Evolutionary conservation across 2,329 filamentous ascomycete species (phyloP).

Genomic region (Monosporascus sp.): DNA sequence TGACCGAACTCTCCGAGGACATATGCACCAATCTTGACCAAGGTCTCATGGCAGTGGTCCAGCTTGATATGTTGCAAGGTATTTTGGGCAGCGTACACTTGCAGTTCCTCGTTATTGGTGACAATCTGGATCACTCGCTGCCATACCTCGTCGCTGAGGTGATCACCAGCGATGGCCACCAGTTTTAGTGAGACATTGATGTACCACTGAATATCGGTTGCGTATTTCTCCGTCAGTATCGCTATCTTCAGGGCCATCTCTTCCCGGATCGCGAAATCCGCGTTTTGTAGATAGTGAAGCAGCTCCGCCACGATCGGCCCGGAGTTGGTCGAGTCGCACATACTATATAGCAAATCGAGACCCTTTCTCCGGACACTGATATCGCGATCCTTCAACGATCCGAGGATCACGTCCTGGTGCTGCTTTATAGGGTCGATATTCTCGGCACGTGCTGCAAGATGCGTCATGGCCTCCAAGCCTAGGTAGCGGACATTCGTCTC

Average conservation of each 20-base stretch:
- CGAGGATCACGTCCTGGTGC: conserved; percentile 93
- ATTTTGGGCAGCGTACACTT: conserved; percentile 92
- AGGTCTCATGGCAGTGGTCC: conserved; percentile 90
- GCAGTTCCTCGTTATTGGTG: conserved; percentile 97
- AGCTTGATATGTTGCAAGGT: conserved; percentile 88
- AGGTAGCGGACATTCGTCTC: conserved; percentile 98
- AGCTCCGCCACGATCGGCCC: conserved; percentile 90
- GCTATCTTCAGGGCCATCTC: conserved; percentile 99
- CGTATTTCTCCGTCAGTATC: conserved; percentile 96
- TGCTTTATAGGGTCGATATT: conserved; percentile 97
- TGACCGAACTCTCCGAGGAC: conserved; percentile 96
- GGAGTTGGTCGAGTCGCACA: conserved; percentile 96
- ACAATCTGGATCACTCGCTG: conserved; percentile 98
- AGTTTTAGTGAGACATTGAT: conserved; percentile 94
- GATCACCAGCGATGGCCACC: conserved; percentile 94
- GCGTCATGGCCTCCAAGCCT: conserved; percentile 95
- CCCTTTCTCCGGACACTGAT: conserved; percentile 96
- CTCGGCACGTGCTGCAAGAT: conserved; percentile 88
- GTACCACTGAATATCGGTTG: conserved; percentile 98
- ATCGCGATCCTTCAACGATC: conserved; percentile 88
- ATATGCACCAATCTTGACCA: conserved; percentile 97
- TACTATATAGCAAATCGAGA: conserved; percentile 95
- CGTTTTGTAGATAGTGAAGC: conserved; percentile 88
- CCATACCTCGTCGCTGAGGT: conserved; percentile 99
- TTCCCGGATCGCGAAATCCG: conserved; percentile 95